Base-by-base conservation (phyloP, 352 stramenopile species). In the Blastocystis sp. region DNA sequence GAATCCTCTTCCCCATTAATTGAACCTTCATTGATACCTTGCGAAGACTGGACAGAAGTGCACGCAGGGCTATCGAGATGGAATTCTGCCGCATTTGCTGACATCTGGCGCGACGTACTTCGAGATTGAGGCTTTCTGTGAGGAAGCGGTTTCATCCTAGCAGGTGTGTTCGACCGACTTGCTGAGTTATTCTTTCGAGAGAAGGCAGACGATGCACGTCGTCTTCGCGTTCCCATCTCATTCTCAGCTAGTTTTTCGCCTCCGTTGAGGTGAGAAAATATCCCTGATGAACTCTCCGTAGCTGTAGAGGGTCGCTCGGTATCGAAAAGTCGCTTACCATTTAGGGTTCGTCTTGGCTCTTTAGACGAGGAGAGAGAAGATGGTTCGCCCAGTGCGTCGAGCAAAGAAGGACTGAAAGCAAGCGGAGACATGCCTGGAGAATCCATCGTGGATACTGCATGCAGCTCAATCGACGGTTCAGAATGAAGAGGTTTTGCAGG, bases 281-380 rank as follows among this genome's bases (percentile, higher is more conserved):
- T 59, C 50, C 50, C 50, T 13, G 50, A n/a, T n/a, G 50, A n/a
- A n/a, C 11, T n/a, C 50, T 59, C 50, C 11, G 50, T n/a, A 2
- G 50, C 11, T 59, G 11, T n/a, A 13, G 50, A 13, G 24, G 24
- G 26, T 13, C 66, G 30, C 24, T 53, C 66, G 7, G 30, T 53
- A 34, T 78, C 66, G 66, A 78, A 78, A 16, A 78, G 66, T 13
- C 66, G 66, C 66, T 78, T 78, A 9, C n/a, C 34, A 24, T 53
- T 55, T 16, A 45, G 37, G 24, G 66, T 75, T 6, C 3, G 16
- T 34, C 20, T 8, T n/a, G 30, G 41, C 47, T 34, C 30, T 34
- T 34, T 34, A 34, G 30, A 34, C 11, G 50, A 59, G 50, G 50
- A n/a, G 11, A n/a, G 20, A 13, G 11, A 9, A 18, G 20, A 24